phyloP scores from a whole-genome alignment of 2,329 filamentous ascomycete species.

The Nothopassalora personata region DNA sequence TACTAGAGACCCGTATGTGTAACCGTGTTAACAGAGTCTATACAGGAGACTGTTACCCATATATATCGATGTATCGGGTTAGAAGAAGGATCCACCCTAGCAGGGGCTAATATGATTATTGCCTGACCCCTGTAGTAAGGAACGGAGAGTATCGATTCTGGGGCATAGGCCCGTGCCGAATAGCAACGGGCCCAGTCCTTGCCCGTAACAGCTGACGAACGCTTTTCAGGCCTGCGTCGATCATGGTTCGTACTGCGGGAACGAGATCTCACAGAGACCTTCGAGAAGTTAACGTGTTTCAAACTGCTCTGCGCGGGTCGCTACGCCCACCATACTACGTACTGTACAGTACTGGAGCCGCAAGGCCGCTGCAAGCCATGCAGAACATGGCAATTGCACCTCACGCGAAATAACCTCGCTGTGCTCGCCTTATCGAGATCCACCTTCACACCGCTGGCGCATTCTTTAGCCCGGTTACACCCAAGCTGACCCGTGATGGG shows the following conservation, averaged over 20 bases:
- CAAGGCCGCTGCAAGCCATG: not conserved
- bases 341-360: not conserved
- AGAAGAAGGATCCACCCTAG: too few species aligned
- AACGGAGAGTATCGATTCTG: too few species aligned
- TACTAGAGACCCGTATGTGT: too few species aligned
- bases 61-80: too few species aligned
- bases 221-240: not conserved
- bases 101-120: too few species aligned
- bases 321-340: not conserved
- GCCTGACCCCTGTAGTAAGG: too few species aligned
- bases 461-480: not conserved
- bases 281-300: not conserved
- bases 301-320: not conserved
- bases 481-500: not conserved
- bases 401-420: too few species aligned
- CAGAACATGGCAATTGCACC: not conserved
- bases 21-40: too few species aligned
- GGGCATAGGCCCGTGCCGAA: too few species aligned
- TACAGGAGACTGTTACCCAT: too few species aligned
- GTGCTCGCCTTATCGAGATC: slow-evolving; percentile 2
- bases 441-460: not conserved
- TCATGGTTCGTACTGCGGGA: not conserved
- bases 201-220: not conserved
- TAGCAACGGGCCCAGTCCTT: too few species aligned
- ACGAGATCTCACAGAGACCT: not conserved